Percentiles rank a stretch among this genome's conserved stretches.
Conservation (phyloP, 768 basidiomycete genomes). For the Cyathus striatus region DNA sequence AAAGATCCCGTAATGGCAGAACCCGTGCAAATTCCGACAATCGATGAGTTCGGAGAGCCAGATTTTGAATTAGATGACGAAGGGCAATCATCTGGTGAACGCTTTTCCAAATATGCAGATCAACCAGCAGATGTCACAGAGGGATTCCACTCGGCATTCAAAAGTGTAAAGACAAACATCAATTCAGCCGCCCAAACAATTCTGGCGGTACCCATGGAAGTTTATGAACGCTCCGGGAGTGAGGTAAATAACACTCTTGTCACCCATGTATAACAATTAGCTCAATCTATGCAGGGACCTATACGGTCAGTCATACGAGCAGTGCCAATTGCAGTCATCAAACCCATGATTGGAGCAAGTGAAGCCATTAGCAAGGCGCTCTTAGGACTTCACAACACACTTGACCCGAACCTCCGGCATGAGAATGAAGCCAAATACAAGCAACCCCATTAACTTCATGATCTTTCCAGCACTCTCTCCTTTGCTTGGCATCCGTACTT, state of each 20-base stretch:
- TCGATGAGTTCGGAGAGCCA: slow-evolving; percentile 24
- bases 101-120: slow-evolving; percentile 86
- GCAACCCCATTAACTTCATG: slow-evolving; percentile 42
- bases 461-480: neutral
- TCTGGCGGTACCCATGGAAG: slow-evolving; percentile 97
- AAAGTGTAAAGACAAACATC: slow-evolving; percentile 79
- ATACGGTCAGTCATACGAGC: slow-evolving; percentile 93
- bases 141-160: slow-evolving; percentile 90
- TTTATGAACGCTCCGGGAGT: slow-evolving; percentile 89
- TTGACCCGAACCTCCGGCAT: slow-evolving; percentile 78
- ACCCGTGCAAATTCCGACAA: slow-evolving; percentile 45
- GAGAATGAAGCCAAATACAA: slow-evolving; percentile 97
- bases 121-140: slow-evolving; percentile 83
- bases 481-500: slow-evolving; percentile 3
- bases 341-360: slow-evolving; percentile 96
- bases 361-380: slow-evolving; percentile 96
- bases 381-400: slow-evolving; percentile 86
- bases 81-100: slow-evolving; percentile 47
- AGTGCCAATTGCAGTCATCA: slow-evolving; percentile 94
- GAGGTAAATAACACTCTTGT: slow-evolving; percentile 52
- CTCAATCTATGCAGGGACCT: slow-evolving; percentile 58
- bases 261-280: neutral
- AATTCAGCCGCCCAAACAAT: slow-evolving; percentile 97
- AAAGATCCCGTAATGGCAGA: slow-evolving; percentile 62
- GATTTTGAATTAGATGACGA: slow-evolving; percentile 27